These are phyloP conservation scores for Monilinia vaccinii-corymbosi DNA, from an alignment of 2,329 filamentous ascomycete genomes.

Conservation along the genomic window DNA sequence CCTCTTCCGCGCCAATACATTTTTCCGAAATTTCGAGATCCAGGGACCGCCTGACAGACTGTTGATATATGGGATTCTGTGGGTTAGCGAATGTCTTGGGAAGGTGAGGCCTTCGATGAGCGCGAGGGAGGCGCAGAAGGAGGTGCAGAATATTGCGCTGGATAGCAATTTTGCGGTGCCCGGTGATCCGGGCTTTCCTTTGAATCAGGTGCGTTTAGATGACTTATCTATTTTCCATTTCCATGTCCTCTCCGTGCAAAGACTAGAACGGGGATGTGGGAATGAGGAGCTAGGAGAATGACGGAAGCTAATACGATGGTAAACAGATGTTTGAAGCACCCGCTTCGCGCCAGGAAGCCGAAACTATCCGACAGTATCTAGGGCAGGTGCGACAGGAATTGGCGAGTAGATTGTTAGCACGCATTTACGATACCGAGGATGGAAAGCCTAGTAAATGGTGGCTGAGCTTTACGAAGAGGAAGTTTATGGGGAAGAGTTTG, in stretches of 20 bases:
- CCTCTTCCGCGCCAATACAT: slow-evolving; percentile 94
- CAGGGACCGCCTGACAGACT: slow-evolving; percentile 90
- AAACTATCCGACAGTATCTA: slow-evolving; percentile 81
- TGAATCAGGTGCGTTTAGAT: slow-evolving; percentile 64
- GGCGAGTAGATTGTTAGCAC: slow-evolving; percentile 68
- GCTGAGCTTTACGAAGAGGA: slow-evolving; percentile 97
- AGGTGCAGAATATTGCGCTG: slow-evolving; percentile 81
- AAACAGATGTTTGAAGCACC: slow-evolving; percentile 81
- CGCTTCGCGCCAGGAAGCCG: slow-evolving; percentile 77
- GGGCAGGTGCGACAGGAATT: slow-evolving; percentile 90
- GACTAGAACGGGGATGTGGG: background rate
- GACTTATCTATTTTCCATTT: no score
- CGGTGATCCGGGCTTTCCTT: slow-evolving; percentile 82
- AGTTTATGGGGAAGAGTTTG: slow-evolving; percentile 96
- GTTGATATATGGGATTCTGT: slow-evolving; percentile 93
- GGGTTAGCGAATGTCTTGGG: slow-evolving; percentile 78
- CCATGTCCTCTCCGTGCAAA: background rate
- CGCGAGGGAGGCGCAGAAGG: slow-evolving; percentile 54
- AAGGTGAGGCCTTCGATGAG: slow-evolving; percentile 73
- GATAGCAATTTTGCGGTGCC: slow-evolving; percentile 91
- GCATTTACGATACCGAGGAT: slow-evolving; percentile 67
- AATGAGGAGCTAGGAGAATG: background rate
- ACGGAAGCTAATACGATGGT: background rate
- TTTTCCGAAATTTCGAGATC: slow-evolving; percentile 99
- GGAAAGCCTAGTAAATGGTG: slow-evolving; percentile 79